These are phyloP conservation scores for Ophiostoma pallidulum DNA, from an alignment of 2,329 filamentous ascomycete species.

Conservation along the genomic window DNA sequence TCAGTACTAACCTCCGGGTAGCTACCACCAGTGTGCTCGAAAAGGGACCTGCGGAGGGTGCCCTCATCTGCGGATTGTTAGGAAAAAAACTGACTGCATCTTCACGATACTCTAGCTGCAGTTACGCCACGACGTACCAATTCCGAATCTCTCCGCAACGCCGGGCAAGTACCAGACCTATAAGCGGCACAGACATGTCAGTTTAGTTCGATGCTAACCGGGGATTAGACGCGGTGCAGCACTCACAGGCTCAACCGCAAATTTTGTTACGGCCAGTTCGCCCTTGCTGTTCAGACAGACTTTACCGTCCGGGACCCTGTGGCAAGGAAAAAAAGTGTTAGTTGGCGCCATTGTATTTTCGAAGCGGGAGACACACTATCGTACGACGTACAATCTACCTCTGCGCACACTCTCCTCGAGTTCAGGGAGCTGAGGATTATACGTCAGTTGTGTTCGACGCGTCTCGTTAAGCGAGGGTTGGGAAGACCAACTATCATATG, in stretches of 20 bases:
- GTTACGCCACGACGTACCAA: too few relatives aligned
- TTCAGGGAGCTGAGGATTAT: constrained; percentile 58
- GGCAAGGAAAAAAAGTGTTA: background rate
- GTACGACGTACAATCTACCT: constrained; percentile 58
- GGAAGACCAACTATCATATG: constrained; percentile 62
- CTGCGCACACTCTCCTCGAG: constrained; percentile 77
- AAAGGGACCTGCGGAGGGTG: constrained; percentile 73
- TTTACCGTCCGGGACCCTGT: constrained; percentile 64
- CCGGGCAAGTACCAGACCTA: constrained; percentile 73
- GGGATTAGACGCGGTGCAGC: too few relatives aligned
- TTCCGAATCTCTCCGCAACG: constrained; percentile 86
- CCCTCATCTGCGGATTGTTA: constrained; percentile 59
- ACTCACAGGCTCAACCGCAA: constrained; percentile 85
- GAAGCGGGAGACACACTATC: too few relatives aligned
- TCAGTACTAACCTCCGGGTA: constrained; percentile 62
- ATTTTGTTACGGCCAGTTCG: constrained; percentile 89
- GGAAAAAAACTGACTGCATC: too few relatives aligned
- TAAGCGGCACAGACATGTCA: background rate
- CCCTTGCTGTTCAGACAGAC: constrained; percentile 80
- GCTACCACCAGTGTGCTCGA: constrained; percentile 91
- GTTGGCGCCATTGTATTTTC: background rate
- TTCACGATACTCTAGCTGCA: background rate
- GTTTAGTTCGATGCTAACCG: background rate
- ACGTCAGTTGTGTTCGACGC: background rate
- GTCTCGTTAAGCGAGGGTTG: background rate